phyloP scores from a whole-genome alignment of 2,329 filamentous ascomycete genomes.

The Colletotrichum sp. region DNA sequence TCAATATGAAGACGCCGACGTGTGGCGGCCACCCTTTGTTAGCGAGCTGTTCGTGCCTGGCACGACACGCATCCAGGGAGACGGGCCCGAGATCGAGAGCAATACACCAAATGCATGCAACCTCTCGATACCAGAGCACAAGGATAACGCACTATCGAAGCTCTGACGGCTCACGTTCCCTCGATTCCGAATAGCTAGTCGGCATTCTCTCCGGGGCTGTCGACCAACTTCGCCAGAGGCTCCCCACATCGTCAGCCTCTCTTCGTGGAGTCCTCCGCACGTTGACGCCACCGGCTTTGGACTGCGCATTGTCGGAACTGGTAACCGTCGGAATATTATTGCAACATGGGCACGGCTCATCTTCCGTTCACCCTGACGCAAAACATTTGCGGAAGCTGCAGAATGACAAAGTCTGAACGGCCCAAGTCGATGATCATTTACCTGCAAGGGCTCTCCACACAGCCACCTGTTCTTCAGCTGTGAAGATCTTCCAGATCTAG shows the following conservation, averaged over 20 bases:
- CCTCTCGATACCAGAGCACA: background rate
- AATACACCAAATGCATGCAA: background rate
- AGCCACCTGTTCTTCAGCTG: background rate
- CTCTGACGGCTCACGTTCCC: constrained; percentile 4
- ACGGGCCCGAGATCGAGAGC: constrained; percentile 9
- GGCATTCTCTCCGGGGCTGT: background rate
- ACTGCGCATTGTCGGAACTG: background rate
- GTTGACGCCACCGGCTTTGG: background rate
- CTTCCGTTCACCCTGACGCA: background rate
- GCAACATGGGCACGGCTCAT: background rate
- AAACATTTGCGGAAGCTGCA: background rate
- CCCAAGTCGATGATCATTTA: background rate
- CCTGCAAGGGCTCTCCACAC: background rate
- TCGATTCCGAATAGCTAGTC: constrained; percentile 12
- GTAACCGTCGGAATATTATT: background rate
- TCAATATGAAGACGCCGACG: background rate
- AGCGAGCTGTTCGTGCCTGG: background rate
- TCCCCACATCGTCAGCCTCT: background rate
- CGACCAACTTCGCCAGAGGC: background rate
- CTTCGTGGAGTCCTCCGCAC: background rate
- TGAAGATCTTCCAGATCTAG: background rate
- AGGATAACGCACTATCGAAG: background rate
- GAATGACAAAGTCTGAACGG: background rate
- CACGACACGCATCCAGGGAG: background rate
- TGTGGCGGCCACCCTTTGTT: background rate